phyloP scores from a whole-genome alignment of 2,329 filamentous ascomycete species.

The Eutypa lata region DNA sequence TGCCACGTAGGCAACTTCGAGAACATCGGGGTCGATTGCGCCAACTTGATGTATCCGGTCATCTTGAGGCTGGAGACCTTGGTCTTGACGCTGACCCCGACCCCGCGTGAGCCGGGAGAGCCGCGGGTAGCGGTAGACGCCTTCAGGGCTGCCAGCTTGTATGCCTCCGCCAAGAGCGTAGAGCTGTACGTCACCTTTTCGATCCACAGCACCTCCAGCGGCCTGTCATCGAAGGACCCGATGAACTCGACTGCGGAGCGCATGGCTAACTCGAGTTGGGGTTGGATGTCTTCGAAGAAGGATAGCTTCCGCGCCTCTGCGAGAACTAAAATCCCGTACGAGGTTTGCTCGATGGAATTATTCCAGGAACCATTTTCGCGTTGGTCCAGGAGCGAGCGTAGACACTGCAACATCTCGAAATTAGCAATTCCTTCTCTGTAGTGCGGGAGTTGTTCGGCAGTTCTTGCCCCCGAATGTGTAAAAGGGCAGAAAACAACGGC shows the following conservation, averaged over 20 bases:
- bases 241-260: conserved; percentile 9
- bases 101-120: background rate
- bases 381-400: conserved; percentile 12
- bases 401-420: too few species aligned
- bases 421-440: too few species aligned
- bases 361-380: conserved; percentile 15
- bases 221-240: conserved; percentile 8
- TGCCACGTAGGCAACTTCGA: conserved; percentile 14
- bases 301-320: conserved; percentile 12
- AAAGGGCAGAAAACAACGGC: too few species aligned
- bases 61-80: background rate
- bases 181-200: conserved; percentile 22
- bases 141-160: conserved; percentile 13
- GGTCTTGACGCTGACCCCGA: background rate
- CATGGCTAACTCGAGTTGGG: conserved; percentile 12
- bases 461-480: too few species aligned
- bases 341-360: conserved; percentile 15
- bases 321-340: conserved; percentile 15
- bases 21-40: conserved; percentile 10
- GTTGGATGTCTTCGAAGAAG: conserved; percentile 13
- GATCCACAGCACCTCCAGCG: conserved; percentile 17
- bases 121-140: background rate
- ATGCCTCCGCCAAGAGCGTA: conserved; percentile 13
- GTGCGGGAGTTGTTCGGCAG: too few species aligned
- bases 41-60: conserved; percentile 1